These are phyloP conservation scores for Taiozyma sp. DNA, from an alignment of 1,139 yeast genomes.

Conservation along the genomic window DNA sequence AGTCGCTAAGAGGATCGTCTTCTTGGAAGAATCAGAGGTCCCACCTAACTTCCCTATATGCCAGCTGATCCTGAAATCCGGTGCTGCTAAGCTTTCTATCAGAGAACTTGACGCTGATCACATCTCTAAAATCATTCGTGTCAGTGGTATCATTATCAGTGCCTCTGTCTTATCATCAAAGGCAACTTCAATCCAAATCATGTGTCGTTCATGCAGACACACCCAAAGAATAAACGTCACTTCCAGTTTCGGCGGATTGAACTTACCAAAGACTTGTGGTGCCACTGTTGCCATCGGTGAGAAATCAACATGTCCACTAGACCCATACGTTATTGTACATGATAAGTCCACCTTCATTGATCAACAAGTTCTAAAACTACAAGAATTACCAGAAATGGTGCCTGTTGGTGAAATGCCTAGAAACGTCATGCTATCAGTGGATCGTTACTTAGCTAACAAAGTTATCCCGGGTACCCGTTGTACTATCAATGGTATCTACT, in stretches of 20 bases:
- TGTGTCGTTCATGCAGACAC: conserved; percentile 88
- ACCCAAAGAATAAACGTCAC: conserved; percentile 61
- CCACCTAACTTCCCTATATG: conserved; percentile 69
- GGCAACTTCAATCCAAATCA: conserved; percentile 78
- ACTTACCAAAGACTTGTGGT: conserved; percentile 70
- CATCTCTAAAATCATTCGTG: conserved; percentile 83
- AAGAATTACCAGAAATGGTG: conserved; percentile 96
- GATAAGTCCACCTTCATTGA: conserved; percentile 91
- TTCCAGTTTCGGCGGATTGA: conserved; percentile 76
- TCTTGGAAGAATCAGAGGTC: conserved; percentile 27
- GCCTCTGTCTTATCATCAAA: conserved; percentile 87
- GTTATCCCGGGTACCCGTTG: conserved; percentile 96
- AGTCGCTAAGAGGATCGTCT: conserved; percentile 58
- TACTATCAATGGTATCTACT: conserved; percentile 86
- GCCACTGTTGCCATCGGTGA: conserved; percentile 51
- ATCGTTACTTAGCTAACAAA: conserved; percentile 82
- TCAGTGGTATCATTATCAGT: conserved; percentile 91
- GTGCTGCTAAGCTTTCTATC: conserved; percentile 68
- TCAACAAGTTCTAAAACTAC: conserved; percentile 90
- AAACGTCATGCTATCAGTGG: conserved; percentile 83
- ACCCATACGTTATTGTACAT: conserved; percentile 91
- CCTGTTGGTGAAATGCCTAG: conserved; percentile 99
- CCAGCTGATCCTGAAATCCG: conserved; percentile 75
- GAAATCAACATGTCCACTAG: conserved; percentile 36
- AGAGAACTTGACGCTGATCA: conserved; percentile 84